These are phyloP conservation scores for Exsudoporus frostii DNA, from an alignment of 768 basidiomycete genomes.

Conservation along the genomic window DNA sequence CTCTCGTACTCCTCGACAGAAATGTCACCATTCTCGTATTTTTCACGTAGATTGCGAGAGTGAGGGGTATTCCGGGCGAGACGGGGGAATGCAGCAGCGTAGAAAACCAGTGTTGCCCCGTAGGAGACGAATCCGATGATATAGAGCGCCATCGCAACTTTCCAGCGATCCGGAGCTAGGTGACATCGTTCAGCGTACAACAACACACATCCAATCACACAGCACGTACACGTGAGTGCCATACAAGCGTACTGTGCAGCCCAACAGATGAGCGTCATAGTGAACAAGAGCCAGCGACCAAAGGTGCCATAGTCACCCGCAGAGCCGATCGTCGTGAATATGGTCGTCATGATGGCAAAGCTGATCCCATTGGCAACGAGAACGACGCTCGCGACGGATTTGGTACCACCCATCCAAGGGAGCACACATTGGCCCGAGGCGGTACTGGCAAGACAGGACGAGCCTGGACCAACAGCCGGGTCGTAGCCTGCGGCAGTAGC, in stretches of 20 bases:
- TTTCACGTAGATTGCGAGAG: slow-evolving; percentile 51
- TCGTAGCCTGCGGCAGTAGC: slow-evolving; percentile 74
- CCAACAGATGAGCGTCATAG: slow-evolving; percentile 74
- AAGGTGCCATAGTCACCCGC: slow-evolving; percentile 43
- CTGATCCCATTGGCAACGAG: slow-evolving; percentile 72
- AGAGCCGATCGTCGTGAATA: slow-evolving; percentile 75
- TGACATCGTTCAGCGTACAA: background rate
- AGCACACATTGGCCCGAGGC: slow-evolving; percentile 75
- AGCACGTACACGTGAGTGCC: slow-evolving; percentile 58
- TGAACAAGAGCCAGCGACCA: slow-evolving; percentile 75
- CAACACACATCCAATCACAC: background rate
- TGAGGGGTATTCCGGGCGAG: slow-evolving; percentile 75
- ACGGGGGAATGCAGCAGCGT: slow-evolving; percentile 73
- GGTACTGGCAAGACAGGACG: slow-evolving; percentile 53
- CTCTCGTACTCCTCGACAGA: slow-evolving; percentile 59
- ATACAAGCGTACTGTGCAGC: slow-evolving; percentile 76
- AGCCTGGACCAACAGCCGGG: slow-evolving; percentile 64
- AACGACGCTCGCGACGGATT: slow-evolving; percentile 73
- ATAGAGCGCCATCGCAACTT: slow-evolving; percentile 71
- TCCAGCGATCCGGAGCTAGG: slow-evolving; percentile 66
- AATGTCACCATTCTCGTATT: slow-evolving; percentile 59
- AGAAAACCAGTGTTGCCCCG: slow-evolving; percentile 80
- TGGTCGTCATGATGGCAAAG: slow-evolving; percentile 76
- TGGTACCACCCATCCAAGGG: slow-evolving; percentile 72
- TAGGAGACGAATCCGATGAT: slow-evolving; percentile 79